Percentiles rank a stretch among this genome's conserved stretches.
Conservation (phyloP, 805 yeast genomes). For the Teunomyces barrocoloradensis region DNA sequence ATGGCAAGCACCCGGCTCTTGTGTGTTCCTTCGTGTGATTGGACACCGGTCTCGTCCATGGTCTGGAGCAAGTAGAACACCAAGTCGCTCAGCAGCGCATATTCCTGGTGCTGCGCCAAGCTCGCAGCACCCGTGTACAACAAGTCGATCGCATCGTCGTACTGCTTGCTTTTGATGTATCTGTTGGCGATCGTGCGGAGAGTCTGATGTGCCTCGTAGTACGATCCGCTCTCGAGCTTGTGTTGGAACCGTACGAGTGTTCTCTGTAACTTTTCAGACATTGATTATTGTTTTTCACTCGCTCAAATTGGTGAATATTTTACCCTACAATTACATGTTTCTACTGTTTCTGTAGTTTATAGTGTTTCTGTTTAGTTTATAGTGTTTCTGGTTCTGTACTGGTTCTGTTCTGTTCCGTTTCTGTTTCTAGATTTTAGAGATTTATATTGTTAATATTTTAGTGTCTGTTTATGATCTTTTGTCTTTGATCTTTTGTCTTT, state of each 20-base stretch:
- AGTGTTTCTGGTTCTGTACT: too few species aligned
- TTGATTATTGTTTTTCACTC: background rate
- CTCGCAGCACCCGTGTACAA: slow-evolving; percentile 69
- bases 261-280: slow-evolving; percentile 46
- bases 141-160: slow-evolving; percentile 68
- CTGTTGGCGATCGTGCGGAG: slow-evolving; percentile 86
- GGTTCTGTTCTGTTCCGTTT: too few species aligned
- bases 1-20: slow-evolving; percentile 49
- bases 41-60: slow-evolving; percentile 49
- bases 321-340: too few species aligned
- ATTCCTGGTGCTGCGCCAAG: slow-evolving; percentile 66
- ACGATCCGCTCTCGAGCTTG: slow-evolving; percentile 70
- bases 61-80: slow-evolving; percentile 70
- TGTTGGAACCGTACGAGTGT: slow-evolving; percentile 65
- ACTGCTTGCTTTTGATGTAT: slow-evolving; percentile 67
- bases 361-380: too few species aligned
- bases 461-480: too few species aligned
- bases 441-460: too few species aligned
- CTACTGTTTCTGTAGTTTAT: too few species aligned
- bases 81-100: slow-evolving; percentile 80
- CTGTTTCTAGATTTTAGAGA: too few species aligned
- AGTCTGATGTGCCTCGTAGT: slow-evolving; percentile 95
- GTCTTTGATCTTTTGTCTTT: too few species aligned
- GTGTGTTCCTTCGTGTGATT: slow-evolving; percentile 35
- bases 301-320: too few species aligned